Percentiles rank a stretch among this genome's conserved stretches.
Conservation (phyloP, 768 basidiomycete species). For the Baorangia bicolor region DNA sequence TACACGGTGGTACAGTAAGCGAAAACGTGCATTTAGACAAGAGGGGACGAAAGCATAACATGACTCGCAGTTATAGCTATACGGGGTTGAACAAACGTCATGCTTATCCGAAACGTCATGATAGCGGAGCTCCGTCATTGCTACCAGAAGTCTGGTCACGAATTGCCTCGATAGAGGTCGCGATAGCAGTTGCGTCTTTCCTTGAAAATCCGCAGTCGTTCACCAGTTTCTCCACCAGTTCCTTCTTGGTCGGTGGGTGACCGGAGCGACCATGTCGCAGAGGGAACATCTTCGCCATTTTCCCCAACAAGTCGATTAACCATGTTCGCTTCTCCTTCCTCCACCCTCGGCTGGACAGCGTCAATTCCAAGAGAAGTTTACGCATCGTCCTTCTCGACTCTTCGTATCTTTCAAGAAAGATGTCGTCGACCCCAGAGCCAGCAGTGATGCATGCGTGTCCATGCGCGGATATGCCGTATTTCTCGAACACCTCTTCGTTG, state of each 20-base stretch:
- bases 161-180: conserved; percentile 15
- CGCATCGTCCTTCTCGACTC: conserved; percentile 30
- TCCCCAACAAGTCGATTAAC: conserved; percentile 20
- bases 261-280: neutral
- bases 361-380: conserved; percentile 12
- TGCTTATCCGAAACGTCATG: neutral
- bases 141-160: neutral
- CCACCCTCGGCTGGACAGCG: conserved; percentile 10
- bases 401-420: conserved; percentile 28
- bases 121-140: conserved; percentile 1
- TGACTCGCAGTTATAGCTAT: too few relatives aligned
- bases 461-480: conserved; percentile 26
- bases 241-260: conserved; percentile 3
- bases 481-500: conserved; percentile 33
- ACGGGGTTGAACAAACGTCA: neutral
- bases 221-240: conserved; percentile 12
- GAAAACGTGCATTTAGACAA: too few relatives aligned
- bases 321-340: conserved; percentile 16
- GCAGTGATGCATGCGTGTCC: conserved; percentile 44
- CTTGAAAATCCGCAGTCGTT: conserved; percentile 18
- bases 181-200: conserved; percentile 17
- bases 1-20: too few relatives aligned
- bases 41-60: too few relatives aligned
- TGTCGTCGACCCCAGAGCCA: conserved; percentile 21
- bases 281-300: conserved; percentile 19